Base-by-base conservation (phyloP, 192 early-diverging fungal species). In the Cetraspora pellucida region DNA sequence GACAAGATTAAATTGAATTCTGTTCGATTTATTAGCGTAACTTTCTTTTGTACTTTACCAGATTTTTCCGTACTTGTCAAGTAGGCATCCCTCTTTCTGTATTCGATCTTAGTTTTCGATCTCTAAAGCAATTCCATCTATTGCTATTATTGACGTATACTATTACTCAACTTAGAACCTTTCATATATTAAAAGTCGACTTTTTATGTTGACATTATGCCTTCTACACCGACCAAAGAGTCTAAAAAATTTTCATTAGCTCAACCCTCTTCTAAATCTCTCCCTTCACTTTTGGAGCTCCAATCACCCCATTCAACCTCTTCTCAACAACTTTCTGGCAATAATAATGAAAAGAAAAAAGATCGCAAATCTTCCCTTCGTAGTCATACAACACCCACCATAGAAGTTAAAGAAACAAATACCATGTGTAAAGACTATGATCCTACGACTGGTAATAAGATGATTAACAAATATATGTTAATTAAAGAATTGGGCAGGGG, bases 401-500 rank as follows among this genome's bases (percentile, higher is more conserved):
- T 65, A 60, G 74, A 75, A 64, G 93, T 97, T 31, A 90, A 93
- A 72, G 96, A 96, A 81, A 98, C 96, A 2, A 84, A 88, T 65
- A 90, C 85, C 50, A 92, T 98, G 80, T 89, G 89, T 74, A 91
- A 94, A 50, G 90, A 93, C 65, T 90, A 93, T 81, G 95, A 97
- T 77, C 89, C 91, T 54, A 82, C 80, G 52, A 94, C 94, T 0
- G 97, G 96, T 19, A 91, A 93, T 82, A 99, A 99, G 77, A 92
- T 94, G 88, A 94, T 99, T 78, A 99, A 99, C 83, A 89, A 97
- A 69, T 99, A 97, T 82, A 91, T 95, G 86, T 89, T 99, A 11
- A 80, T 98, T 10, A 85, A 86, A 61, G 95, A 97, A 81, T 85
- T 99, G 13, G 97, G 97, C 10, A 86, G 96, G 28, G 97, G 97